Evolutionary conservation across 495 filamentous ascomycete genomes (phyloP).

Genomic region (Aspergillus kassunensis): DNA sequence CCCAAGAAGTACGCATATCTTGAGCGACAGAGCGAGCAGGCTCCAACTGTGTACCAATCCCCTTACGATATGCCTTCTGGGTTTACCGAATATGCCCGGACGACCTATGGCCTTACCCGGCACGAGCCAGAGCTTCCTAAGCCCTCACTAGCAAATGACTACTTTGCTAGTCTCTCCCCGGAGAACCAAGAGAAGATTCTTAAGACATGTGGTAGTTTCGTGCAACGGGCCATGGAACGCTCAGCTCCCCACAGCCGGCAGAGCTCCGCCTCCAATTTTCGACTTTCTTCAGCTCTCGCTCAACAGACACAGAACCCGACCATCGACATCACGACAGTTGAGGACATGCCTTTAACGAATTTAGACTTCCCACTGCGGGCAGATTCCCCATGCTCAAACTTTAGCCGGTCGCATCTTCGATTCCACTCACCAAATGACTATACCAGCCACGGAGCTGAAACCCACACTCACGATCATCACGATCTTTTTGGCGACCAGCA

Average conservation of each 20-base stretch:
- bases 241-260: slow-evolving; percentile 44
- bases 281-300: slow-evolving; percentile 40
- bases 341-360: slow-evolving; percentile 37
- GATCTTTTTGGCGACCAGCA: slow-evolving; percentile 49
- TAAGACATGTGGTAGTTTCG: slow-evolving; percentile 46
- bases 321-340: slow-evolving; percentile 47
- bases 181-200: slow-evolving; percentile 43
- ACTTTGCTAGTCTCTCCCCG: slow-evolving; percentile 38
- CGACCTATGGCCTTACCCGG: slow-evolving; percentile 35
- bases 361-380: slow-evolving; percentile 43
- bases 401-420: slow-evolving; percentile 46
- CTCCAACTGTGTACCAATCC: slow-evolving; percentile 45
- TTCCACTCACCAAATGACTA: slow-evolving; percentile 46
- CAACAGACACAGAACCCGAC: slow-evolving; percentile 46
- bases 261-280: slow-evolving; percentile 41
- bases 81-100: slow-evolving; percentile 43
- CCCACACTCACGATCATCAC: slow-evolving; percentile 44
- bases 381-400: slow-evolving; percentile 47
- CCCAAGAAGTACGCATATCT: slow-evolving; percentile 44
- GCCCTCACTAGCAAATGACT: slow-evolving; percentile 43
- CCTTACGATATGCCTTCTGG: slow-evolving; percentile 48
- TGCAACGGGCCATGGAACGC: slow-evolving; percentile 42
- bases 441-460: slow-evolving; percentile 36
- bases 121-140: slow-evolving; percentile 37
- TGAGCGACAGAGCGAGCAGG: slow-evolving; percentile 39